Conservation (phyloP, 495 filamentous ascomycete genomes). For the Daldinia childiae region DNA sequence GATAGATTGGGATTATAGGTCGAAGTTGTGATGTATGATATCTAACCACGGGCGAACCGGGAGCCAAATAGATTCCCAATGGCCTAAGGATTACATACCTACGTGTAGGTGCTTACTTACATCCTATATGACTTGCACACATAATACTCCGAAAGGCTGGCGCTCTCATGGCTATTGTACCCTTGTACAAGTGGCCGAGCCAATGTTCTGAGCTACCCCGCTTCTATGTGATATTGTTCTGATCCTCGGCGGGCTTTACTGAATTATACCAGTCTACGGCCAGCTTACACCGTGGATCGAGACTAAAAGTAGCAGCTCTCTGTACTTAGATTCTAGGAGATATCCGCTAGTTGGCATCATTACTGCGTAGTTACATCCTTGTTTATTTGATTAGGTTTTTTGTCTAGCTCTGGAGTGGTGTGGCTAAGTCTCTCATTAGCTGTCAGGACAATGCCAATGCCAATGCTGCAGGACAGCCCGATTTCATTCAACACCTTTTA, state of each 20-base stretch:
- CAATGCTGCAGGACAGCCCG: conserved; percentile 10
- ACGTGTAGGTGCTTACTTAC: neutral
- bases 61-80: neutral
- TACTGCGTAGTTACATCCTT: neutral
- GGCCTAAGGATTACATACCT: neutral
- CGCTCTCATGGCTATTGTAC: neutral
- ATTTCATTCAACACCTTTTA: neutral
- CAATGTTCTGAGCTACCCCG: conserved; percentile 2
- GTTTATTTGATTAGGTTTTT: neutral
- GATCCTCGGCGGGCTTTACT: neutral
- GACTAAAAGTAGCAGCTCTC: neutral
- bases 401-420: neutral
- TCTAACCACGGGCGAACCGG: neutral
- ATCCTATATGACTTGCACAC: neutral
- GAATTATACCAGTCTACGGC: neutral
- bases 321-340: neutral
- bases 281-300: neutral
- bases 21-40: conserved; percentile 5
- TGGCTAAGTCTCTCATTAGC: conserved; percentile 1
- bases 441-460: conserved; percentile 18
- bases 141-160: neutral
- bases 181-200: neutral
- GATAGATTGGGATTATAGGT: neutral
- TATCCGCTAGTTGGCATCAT: neutral
- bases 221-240: neutral